Evolutionary conservation across 768 basidiomycete genomes (phyloP).

Genomic region (Suillus brevipes): DNA sequence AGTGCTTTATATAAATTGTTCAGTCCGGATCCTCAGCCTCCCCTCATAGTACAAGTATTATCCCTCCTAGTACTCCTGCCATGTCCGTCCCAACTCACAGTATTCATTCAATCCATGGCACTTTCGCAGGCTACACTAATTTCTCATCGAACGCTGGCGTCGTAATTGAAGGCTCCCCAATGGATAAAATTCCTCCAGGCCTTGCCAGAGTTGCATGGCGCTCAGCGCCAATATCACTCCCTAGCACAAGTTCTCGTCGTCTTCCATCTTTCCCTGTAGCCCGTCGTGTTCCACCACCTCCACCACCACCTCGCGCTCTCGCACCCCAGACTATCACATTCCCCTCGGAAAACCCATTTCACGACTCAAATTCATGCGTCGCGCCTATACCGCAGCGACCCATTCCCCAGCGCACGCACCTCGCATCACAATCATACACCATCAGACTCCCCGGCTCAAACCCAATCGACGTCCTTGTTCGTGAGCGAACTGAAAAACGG

Average conservation of each 20-base stretch:
- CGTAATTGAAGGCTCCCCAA: slow-evolving; percentile 16
- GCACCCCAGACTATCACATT: slow-evolving; percentile 21
- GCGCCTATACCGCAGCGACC: slow-evolving; percentile 10
- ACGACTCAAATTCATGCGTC: slow-evolving; percentile 23
- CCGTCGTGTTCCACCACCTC: slow-evolving; percentile 15
- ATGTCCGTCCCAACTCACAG: slow-evolving; percentile 26
- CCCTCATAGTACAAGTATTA: slow-evolving; percentile 5
- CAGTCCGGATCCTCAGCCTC: background rate
- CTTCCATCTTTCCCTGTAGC: slow-evolving; percentile 16
- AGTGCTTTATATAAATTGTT: slow-evolving; percentile 7
- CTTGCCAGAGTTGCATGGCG: slow-evolving; percentile 30
- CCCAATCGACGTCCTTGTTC: slow-evolving; percentile 27
- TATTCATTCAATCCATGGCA: slow-evolving; percentile 34
- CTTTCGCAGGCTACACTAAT: slow-evolving; percentile 29
- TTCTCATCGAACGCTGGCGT: slow-evolving; percentile 29
- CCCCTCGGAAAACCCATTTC: slow-evolving; percentile 28
- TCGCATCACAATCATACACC: slow-evolving; percentile 28
- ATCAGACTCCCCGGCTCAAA: slow-evolving; percentile 27
- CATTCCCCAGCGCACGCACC: slow-evolving; percentile 28
- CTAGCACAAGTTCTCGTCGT: slow-evolving; percentile 16
- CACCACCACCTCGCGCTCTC: slow-evolving; percentile 15
- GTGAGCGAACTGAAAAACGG: slow-evolving; percentile 33
- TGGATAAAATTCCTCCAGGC: slow-evolving; percentile 23
- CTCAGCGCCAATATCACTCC: slow-evolving; percentile 18
- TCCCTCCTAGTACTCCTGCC: slow-evolving; percentile 14